phyloP scores from a whole-genome alignment of 169 alveolate genomes.

The Perkinsus marinus region DNA sequence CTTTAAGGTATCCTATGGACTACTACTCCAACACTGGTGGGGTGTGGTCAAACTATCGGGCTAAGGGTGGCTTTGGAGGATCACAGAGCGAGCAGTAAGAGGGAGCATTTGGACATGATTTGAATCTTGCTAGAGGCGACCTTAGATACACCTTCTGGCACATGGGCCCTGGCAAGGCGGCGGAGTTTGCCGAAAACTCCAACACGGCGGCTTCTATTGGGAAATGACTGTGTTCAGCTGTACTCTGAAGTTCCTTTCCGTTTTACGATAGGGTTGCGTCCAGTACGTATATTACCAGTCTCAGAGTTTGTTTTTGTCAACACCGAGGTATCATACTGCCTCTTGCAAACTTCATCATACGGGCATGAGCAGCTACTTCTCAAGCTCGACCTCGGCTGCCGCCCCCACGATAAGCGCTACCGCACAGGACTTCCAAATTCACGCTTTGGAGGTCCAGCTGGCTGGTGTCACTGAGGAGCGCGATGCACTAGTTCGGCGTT shows the following conservation, averaged over 20 bases:
- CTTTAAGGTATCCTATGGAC: conserved; percentile 65
- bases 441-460: background rate
- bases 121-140: no score
- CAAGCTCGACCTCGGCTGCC: background rate
- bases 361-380: background rate
- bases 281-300: no score
- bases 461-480: background rate
- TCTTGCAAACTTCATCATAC: background rate
- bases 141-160: background rate
- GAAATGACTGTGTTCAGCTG: background rate
- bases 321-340: background rate
- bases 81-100: background rate
- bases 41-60: conserved; percentile 66
- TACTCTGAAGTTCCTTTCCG: no score
- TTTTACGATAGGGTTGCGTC: no score
- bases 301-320: background rate
- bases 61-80: conserved; percentile 17
- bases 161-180: background rate
- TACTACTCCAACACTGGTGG: conserved; percentile 68
- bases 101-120: no score
- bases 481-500: background rate
- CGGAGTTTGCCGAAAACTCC: background rate
- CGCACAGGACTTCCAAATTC: background rate
- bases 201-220: background rate
- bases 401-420: background rate